Evolutionary conservation across 129 eudicot species (phyloP), one percentile per base, ranked within the genome.

Genomic region (Ambrosia trifida): DNA sequence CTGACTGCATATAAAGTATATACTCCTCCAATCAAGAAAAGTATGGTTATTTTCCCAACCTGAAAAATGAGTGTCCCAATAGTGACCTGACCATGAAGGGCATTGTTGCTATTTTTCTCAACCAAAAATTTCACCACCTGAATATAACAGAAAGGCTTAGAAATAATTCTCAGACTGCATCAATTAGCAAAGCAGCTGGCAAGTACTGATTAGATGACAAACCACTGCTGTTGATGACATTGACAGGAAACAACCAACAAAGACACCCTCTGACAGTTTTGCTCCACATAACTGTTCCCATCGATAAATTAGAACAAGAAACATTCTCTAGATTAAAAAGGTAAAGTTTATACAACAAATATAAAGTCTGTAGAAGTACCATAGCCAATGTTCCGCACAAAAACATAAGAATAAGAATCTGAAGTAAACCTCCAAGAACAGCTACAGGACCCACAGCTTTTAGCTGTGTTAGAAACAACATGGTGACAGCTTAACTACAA

Each of bases 191-290:
- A 51, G 36, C 20, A 49, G 4, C 36, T 36, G 12, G 28, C 72
- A 76, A 45, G 38, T 19, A 66, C n/a, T 76, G 71, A 18, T 49
- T 18, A 40, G 69, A 56, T 57, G 33, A 72, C 53, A 13, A 80
- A 93, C 99, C 91, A 95, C 95, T 72, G 99, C 99, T 8, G 99
- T 95, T 77, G 99, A 95, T 66, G 99, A 95, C 99, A 95, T 94
- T 64, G 99, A 95, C 72, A 95, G 76, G 74, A 95, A 95, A 79
- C 96, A 90, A 64, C 97, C 99, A 50, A 95, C 95, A 82, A 95
- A 95, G 54, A 95, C 75, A 57, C 99, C 99, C 86, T 90, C 99
- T 44, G 99, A 90, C 76, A 90, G 50, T 61, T 86, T 83, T 52
- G 91, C 99, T 35, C 97, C 97, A 72, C 91, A 90, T 54, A 90